These are phyloP conservation scores for Myrmaecium sp. DNA, from an alignment of 2,329 filamentous ascomycete species.

Conservation along the genomic window DNA sequence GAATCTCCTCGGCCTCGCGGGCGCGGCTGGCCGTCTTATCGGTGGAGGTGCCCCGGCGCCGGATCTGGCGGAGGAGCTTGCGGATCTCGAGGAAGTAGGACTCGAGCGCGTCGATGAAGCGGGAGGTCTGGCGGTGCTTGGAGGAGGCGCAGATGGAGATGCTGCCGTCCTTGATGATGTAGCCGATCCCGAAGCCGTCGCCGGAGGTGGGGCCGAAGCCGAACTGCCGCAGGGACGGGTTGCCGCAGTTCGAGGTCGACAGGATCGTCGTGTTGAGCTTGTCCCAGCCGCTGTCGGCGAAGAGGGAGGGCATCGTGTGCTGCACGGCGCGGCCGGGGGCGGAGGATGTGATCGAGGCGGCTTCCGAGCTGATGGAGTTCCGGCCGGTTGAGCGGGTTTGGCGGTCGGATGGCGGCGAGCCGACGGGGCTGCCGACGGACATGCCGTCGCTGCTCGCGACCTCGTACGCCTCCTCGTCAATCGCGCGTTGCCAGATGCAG, in stretches of 20 bases:
- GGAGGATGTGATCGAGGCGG: constrained; percentile 30
- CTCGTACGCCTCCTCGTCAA: constrained; percentile 52
- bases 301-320: constrained; percentile 55
- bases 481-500: constrained; percentile 80
- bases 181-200: constrained; percentile 92
- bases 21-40: constrained; percentile 39
- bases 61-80: constrained; percentile 59
- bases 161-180: constrained; percentile 92
- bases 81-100: constrained; percentile 82
- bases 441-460: constrained; percentile 38
- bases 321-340: constrained; percentile 29
- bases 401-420: constrained; percentile 3
- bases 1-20: constrained; percentile 40
- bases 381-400: constrained; percentile 35
- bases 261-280: constrained; percentile 87
- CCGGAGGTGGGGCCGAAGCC: constrained; percentile 90
- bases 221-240: constrained; percentile 85
- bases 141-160: constrained; percentile 84
- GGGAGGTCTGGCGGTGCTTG: constrained; percentile 83
- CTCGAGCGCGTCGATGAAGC: constrained; percentile 80
- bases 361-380: constrained; percentile 33
- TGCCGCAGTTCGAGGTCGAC: constrained; percentile 96
- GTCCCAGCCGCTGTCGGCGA: constrained; percentile 83
- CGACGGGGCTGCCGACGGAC: constrained; percentile 25
- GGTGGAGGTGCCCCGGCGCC: constrained; percentile 34